Conservation (phyloP, 2,329 filamentous ascomycete genomes). For the Pseudocercospora macadamiae region DNA sequence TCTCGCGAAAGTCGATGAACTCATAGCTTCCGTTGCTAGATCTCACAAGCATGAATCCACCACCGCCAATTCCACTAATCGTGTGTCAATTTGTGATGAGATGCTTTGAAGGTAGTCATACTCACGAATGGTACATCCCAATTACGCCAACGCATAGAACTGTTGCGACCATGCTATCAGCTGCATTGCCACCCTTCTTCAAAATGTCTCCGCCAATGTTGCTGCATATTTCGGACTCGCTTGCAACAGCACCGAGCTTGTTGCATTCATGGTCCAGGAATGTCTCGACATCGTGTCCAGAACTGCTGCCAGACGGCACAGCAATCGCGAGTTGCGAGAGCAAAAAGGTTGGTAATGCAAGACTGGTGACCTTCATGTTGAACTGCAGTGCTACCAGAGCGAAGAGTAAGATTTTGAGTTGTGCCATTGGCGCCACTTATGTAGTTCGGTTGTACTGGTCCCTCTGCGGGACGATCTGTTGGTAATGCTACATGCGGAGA, state of each 20-base stretch:
- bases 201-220: slow-evolving; percentile 51
- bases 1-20: slow-evolving; percentile 86
- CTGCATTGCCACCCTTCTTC: slow-evolving; percentile 55
- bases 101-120: slow-evolving; percentile 18
- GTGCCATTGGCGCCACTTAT: slow-evolving; percentile 10
- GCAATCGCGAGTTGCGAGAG: slow-evolving; percentile 24
- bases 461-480: background rate
- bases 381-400: background rate
- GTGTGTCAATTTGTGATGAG: background rate
- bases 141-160: slow-evolving; percentile 53
- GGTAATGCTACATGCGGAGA: background rate
- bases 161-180: slow-evolving; percentile 53
- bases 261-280: slow-evolving; percentile 27
- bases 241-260: slow-evolving; percentile 50
- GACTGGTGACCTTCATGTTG: slow-evolving; percentile 22
- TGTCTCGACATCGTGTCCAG: slow-evolving; percentile 17
- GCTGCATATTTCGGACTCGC: slow-evolving; percentile 37
- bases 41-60: slow-evolving; percentile 65
- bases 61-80: slow-evolving; percentile 74
- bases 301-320: slow-evolving; percentile 18
- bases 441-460: too few species aligned
- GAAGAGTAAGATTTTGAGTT: background rate
- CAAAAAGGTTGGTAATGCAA: slow-evolving; percentile 22
- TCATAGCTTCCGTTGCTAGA: slow-evolving; percentile 74
- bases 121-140: slow-evolving; percentile 47